Evolutionary conservation across 108 stramenopile species (phyloP), one percentile per base, ranked within the genome.

Genomic region (Skeletonema marinoi): DNA sequence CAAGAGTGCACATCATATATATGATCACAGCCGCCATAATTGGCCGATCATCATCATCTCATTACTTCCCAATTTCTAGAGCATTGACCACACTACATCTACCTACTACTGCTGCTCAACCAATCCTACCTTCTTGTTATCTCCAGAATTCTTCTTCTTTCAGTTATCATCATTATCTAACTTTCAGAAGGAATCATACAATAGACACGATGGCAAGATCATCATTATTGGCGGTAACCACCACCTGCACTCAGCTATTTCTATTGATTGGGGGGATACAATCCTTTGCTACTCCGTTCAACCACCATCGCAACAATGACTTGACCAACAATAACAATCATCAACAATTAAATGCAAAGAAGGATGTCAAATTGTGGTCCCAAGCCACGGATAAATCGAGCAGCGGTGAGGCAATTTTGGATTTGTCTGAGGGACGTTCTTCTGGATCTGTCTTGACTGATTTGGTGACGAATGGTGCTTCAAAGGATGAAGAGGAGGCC

Each of bases 281-380:
- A 25, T 56, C 77, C 32, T 77, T 77, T 46, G 68, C 68, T 4
- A 70, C 60, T 50, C 77, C 77, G 7, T 63, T 42, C 19, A 10
- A 50, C 31, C 32, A 36, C n/a, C 32, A 13, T 56, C 50, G 35
- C 19, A 32, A 11, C 10, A 32, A 10, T 51, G 39, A 10, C 1
- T 32, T 65, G 9, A 32, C 36, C 32, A 13, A 29, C 2, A 35
- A 12, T n/a, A 6, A 38, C 12, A 25, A 65, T 10, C 3, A 32
- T 33, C 11, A 41, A 36, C 10, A 65, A 33, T 65, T 33, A 33
- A 33, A 41, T 41, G 5, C 39, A 41, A 19, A 17, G 48, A 17
- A 50, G 11, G 14, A 25, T 56, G 29, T 56, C 21, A 21, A 56
- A 56, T 21, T 56, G 7, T 56, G 54, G 54, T 56, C 54, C 0